Base-by-base conservation (phyloP, 208 protist genomes). In the Crithidia bombi region DNA sequence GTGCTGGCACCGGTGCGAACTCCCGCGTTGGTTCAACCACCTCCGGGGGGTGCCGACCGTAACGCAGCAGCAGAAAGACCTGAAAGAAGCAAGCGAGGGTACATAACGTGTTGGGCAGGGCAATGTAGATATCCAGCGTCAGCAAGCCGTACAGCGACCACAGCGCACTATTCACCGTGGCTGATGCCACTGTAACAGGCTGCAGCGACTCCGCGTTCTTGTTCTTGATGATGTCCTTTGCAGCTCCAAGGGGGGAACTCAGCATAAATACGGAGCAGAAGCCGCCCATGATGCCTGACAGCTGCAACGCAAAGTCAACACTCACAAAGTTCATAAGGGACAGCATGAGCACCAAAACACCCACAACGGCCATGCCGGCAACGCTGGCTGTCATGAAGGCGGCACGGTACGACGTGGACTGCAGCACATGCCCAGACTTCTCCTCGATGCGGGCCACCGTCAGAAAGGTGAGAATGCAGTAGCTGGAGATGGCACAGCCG, bases 261-360 rank as follows among this genome's bases (percentile, higher is more conserved):
- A 91, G 73, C 86, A 91, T 91, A 54, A 87, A 76, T 11, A 91
- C 80, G 33, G 71, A 81, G 47, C 70, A 76, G 51, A 63, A 85
- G 19, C 82, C 83, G 5, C 78, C 82, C 41, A 75, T 68, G 52
- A 89, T 35, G 51, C 82, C 86, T 52, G 75, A 83, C 25, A 91
- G 25, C 52, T 75, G 57, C 32, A 52, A 49, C 1, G 79, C 58
- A 32, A 70, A 57, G 32, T 17, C 39, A n/a, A 51, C 41, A 21
- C 41, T 73, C 10, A 69, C 57, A 17, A 51, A 77, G 46, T 69
- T 83, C 25, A 65, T 32, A 10, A 91, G 71, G 21, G 66, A 69
- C 17, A 82, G 19, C 30, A 86, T 62, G 5, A 91, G 56, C 10
- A 69, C 14, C 17, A 86, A 36, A 6, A 86, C 51, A 0, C 26